Percentiles rank a stretch among this genome's conserved stretches.
Evolutionary conservation across 352 stramenopile genomes (phyloP).

Genomic region (Phytophthora brassicae): DNA sequence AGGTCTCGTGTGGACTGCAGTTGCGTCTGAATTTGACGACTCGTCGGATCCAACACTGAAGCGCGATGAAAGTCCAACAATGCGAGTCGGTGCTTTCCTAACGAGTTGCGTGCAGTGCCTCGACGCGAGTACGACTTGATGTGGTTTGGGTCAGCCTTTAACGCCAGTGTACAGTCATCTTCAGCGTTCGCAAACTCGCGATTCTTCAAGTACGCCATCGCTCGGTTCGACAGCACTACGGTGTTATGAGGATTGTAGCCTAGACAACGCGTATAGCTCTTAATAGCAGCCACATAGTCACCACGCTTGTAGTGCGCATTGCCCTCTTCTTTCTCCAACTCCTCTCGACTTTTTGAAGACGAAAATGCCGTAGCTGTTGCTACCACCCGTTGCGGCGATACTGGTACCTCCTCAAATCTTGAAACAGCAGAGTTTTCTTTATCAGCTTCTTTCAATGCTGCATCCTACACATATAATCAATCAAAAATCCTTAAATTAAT

Average conservation of each 20-base stretch:
- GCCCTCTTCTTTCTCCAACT: slow-evolving; percentile 88
- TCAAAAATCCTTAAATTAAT: not conserved
- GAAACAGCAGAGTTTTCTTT: not conserved
- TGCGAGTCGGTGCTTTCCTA: slow-evolving; percentile 85
- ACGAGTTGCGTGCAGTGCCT: slow-evolving; percentile 82
- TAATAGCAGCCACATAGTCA: slow-evolving; percentile 87
- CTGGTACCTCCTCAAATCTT: not conserved
- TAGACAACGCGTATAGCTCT: slow-evolving; percentile 89
- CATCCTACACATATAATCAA: slow-evolving; percentile 51
- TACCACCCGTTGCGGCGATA: not conserved
- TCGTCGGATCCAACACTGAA: slow-evolving; percentile 65
- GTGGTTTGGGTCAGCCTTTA: slow-evolving; percentile 80
- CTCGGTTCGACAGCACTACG: slow-evolving; percentile 88
- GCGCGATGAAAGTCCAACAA: slow-evolving; percentile 81
- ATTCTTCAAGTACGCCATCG: slow-evolving; percentile 90
- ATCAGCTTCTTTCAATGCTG: slow-evolving; percentile 48
- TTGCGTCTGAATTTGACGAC: slow-evolving; percentile 68
- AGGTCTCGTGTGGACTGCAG: slow-evolving; percentile 61
- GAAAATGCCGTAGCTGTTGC: slow-evolving; percentile 5
- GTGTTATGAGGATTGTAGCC: slow-evolving; percentile 68
- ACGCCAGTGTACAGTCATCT: slow-evolving; percentile 83
- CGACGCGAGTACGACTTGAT: slow-evolving; percentile 85
- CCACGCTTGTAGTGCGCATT: slow-evolving; percentile 90
- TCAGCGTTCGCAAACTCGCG: slow-evolving; percentile 87
- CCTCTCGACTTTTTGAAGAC: slow-evolving; percentile 39